Evolutionary conservation across 768 basidiomycete species (phyloP).

Genomic region (Mrakia frigida): DNA sequence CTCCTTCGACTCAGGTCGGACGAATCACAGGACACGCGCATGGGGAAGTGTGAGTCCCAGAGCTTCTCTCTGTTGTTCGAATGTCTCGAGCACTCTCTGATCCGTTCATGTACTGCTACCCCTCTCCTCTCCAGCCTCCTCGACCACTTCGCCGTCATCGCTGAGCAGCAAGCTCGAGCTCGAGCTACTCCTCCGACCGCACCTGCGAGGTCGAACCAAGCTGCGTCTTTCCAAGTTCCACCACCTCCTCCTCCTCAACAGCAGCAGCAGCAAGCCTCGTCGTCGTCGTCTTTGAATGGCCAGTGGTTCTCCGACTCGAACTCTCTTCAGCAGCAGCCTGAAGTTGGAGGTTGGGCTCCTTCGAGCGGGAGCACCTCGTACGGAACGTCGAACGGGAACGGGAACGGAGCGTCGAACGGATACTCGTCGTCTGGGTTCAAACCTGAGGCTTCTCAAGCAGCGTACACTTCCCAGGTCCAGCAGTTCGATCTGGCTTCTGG

Average conservation of each 20-base stretch:
- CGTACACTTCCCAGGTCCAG: not conserved
- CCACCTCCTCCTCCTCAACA: not conserved
- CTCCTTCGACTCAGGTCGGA: slow-evolving; percentile 4
- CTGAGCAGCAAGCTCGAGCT: not conserved
- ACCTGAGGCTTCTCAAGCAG: not conserved
- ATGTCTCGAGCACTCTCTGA: not conserved
- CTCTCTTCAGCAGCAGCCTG: not conserved
- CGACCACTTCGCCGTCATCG: slow-evolving; percentile 10
- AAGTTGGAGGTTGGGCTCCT: not conserved
- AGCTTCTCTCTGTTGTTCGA: not conserved
- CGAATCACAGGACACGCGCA: not conserved
- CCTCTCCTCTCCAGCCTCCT: not conserved
- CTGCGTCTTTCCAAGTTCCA: not conserved
- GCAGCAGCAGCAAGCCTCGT: not conserved
- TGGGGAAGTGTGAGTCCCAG: not conserved
- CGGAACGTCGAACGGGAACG: not conserved
- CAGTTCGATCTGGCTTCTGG: slow-evolving; percentile 2
- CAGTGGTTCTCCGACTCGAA: not conserved
- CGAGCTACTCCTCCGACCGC: not conserved
- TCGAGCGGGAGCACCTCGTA: not conserved
- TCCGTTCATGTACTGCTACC: not conserved
- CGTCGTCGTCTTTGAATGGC: not conserved
- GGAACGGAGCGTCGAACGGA: not conserved
- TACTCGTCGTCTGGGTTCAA: not conserved
- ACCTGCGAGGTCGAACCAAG: not conserved